Evolutionary conservation across 2,329 filamentous ascomycete species (phyloP), one percentile per base, ranked within the genome.

Genomic region (Trichoderma guizhouense): DNA sequence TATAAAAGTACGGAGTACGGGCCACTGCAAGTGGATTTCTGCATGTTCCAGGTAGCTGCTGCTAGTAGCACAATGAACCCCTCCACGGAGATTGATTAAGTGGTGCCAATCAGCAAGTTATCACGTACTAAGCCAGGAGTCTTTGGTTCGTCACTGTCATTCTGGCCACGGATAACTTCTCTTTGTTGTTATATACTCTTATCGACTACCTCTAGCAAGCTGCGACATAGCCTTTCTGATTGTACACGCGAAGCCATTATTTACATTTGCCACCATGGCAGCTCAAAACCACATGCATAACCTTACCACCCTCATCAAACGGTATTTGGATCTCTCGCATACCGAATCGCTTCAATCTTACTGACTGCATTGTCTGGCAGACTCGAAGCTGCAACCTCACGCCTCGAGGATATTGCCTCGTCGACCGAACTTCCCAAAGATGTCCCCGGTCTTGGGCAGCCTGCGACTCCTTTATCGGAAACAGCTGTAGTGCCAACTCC

Each of bases 261-360:
- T 62, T 34, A 14, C 6, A 8, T 21, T 32, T 51, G 58, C 53
- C 69, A n/a, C 57, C 47, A 73, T 95, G 92, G 89, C 91, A 76
- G 90, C 90, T 76, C 85, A 90, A 74, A 93, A 88, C 83, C 93
- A 94, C 79, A 98, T 98, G 94, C 91, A 98, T 84, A 98, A 97
- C 81, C 86, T 99, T 74, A 97, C 94, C 43, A 99, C 96, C 69
- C 89, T 99, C 79, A 98, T 99, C 86, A 99, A 99, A 89, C 91
- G 96, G 96, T 98, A 89, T 47, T 57, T 51, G 57, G 55, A 47
- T 24, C 5, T 18, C 7, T 11, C 36, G 9, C 28, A 43, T 21
- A 2, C 28, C 11, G 11, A n/a, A 21, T 18, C n/a, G 30, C 57
- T 21, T 51, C 67, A 28, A 21, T 21, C 71, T 76, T 81, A 78